Conservation (phyloP, 768 basidiomycete genomes). For the Pisolithus marmoratus region DNA sequence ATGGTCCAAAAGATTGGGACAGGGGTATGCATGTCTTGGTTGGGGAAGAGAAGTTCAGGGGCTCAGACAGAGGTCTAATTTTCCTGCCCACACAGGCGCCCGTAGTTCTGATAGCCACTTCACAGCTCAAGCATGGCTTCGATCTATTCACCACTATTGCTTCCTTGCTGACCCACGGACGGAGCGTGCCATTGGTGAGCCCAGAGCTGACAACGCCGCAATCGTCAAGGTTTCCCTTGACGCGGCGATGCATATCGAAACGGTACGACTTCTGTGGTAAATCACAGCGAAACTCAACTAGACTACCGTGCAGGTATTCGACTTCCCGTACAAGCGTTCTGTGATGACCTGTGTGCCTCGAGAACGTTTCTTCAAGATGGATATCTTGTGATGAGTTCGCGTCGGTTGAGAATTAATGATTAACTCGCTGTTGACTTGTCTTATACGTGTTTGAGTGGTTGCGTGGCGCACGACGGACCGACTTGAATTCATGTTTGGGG, state of each 20-base stretch:
- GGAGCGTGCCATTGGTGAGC: conserved; percentile 38
- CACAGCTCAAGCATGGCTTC: conserved; percentile 15
- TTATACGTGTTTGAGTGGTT: too few species aligned
- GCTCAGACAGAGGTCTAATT: conserved; percentile 35
- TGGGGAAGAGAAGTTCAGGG: conserved; percentile 43
- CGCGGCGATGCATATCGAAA: conserved; percentile 17
- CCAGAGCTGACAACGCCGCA: conserved; percentile 27
- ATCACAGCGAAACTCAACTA: neutral
- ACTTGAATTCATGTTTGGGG: too few species aligned
- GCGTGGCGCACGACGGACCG: too few species aligned
- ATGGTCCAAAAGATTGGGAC: conserved; percentile 27
- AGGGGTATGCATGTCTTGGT: conserved; percentile 40
- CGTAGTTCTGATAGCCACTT: neutral
- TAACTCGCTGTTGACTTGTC: too few species aligned
- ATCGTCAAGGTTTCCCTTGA: conserved; percentile 22
- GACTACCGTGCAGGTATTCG: conserved; percentile 12
- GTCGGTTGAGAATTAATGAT: neutral
- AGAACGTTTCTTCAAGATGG: conserved; percentile 20
- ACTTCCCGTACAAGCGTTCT: conserved; percentile 23
- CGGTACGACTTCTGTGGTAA: conserved; percentile 5
- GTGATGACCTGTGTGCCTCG: conserved; percentile 8
- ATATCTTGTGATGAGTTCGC: conserved; percentile 9
- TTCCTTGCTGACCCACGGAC: conserved; percentile 42
- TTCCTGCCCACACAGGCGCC: neutral
- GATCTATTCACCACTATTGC: conserved; percentile 34